A percentile compares a stretch with the other conserved stretches of the same genome.
Evolutionary conservation across 805 yeast genomes (phyloP).

Genomic region (Spathaspora boniae): DNA sequence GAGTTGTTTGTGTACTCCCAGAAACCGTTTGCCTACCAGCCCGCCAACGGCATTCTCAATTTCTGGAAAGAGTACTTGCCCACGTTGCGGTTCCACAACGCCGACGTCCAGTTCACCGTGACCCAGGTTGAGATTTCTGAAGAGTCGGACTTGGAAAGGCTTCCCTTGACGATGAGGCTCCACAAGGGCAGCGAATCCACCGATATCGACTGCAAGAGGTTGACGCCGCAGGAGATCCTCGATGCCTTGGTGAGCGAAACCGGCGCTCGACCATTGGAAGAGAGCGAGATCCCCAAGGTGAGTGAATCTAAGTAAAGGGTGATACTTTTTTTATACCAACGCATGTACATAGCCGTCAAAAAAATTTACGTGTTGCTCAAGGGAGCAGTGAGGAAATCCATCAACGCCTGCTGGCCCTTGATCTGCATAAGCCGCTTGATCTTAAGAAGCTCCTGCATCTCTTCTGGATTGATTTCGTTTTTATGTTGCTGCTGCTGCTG

Average conservation of each 20-base stretch:
- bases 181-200: slow-evolving; percentile 33
- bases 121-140: slow-evolving; percentile 46
- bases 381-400: slow-evolving; percentile 55
- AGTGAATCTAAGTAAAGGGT: slow-evolving; percentile 1
- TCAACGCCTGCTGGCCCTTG: slow-evolving; percentile 66
- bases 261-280: slow-evolving; percentile 50
- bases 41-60: slow-evolving; percentile 65
- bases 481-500: slow-evolving; percentile 6
- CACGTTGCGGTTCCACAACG: slow-evolving; percentile 78
- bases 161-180: slow-evolving; percentile 47
- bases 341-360: background rate
- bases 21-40: slow-evolving; percentile 29
- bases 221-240: slow-evolving; percentile 51
- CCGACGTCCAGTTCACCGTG: slow-evolving; percentile 60
- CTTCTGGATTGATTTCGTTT: slow-evolving; percentile 32
- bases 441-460: slow-evolving; percentile 47
- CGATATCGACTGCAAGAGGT: slow-evolving; percentile 53
- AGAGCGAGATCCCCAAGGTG: slow-evolving; percentile 33
- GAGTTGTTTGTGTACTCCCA: slow-evolving; percentile 51
- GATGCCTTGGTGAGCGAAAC: slow-evolving; percentile 49
- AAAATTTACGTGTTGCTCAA: slow-evolving; percentile 1
- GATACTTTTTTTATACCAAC: background rate
- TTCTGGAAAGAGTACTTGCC: slow-evolving; percentile 78
- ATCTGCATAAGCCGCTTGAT: slow-evolving; percentile 59
- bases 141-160: slow-evolving; percentile 36